Conservation (phyloP, 805 yeast species). For the Torulaspora franciscae region DNA sequence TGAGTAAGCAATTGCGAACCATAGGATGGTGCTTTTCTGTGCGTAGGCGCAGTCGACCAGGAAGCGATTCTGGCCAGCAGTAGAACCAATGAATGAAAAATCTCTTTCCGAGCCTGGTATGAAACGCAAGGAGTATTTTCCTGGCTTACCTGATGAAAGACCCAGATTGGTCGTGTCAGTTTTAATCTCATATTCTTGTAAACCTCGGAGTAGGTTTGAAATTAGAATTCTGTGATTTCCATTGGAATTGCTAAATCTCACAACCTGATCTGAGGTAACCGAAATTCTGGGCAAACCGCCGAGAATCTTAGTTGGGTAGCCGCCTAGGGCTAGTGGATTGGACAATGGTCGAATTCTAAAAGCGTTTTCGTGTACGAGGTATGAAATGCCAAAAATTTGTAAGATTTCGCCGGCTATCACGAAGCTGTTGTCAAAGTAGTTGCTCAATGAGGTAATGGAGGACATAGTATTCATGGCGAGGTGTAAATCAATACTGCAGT, state of each 20-base stretch:
- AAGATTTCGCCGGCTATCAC: slow-evolving; percentile 34
- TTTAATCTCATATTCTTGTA: slow-evolving; percentile 11
- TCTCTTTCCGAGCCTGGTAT: not conserved
- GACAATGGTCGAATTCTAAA: slow-evolving; percentile 30
- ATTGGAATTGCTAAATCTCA: not conserved
- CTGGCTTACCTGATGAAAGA: not conserved
- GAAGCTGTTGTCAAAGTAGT: slow-evolving; percentile 29
- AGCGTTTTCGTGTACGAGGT: slow-evolving; percentile 35
- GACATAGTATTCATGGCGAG: slow-evolving; percentile 20
- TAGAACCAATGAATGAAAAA: not conserved
- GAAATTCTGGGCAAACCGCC: not conserved
- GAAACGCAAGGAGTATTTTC: not conserved
- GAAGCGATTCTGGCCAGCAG: not conserved
- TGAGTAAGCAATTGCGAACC: slow-evolving; percentile 11
- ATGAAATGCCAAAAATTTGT: slow-evolving; percentile 33
- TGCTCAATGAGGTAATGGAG: slow-evolving; percentile 23
- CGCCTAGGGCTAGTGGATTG: slow-evolving; percentile 16
- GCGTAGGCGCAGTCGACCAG: slow-evolving; percentile 2
- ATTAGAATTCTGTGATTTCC: slow-evolving; percentile 3
- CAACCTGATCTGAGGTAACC: not conserved
- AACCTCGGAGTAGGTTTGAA: slow-evolving; percentile 18
- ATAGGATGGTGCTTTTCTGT: not conserved
- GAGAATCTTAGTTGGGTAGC: slow-evolving; percentile 13
- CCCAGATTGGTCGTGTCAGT: not conserved
- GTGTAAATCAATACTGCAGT: slow-evolving; percentile 31